Evolutionary conservation across 805 yeast species (phyloP).

Genomic region (Suhomyces sp.): DNA sequence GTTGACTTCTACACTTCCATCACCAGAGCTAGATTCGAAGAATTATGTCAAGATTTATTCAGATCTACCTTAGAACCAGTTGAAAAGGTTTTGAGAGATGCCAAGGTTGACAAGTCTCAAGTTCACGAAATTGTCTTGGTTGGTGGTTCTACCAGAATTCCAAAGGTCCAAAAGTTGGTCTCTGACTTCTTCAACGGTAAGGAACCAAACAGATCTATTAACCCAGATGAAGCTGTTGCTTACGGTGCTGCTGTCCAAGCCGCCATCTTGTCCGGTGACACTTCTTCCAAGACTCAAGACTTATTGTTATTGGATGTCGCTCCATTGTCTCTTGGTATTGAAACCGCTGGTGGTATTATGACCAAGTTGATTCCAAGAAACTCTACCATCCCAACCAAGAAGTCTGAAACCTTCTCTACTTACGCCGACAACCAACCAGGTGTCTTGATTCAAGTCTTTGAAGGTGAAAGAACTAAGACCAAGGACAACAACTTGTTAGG

Average conservation of each 20-base stretch:
- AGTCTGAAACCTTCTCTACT: conserved; percentile 94
- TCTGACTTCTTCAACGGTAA: conserved; percentile 97
- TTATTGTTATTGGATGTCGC: conserved; percentile 93
- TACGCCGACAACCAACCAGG: conserved; percentile 98
- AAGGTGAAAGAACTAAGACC: conserved; percentile 97
- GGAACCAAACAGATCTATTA: conserved; percentile 94
- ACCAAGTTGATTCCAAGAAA: conserved; percentile 97
- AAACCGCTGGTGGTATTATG: conserved; percentile 99
- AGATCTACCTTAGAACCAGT: conserved; percentile 94
- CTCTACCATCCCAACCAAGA: conserved; percentile 96
- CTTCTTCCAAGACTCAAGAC: conserved; percentile 95
- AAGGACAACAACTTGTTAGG: conserved; percentile 95
- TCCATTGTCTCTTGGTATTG: conserved; percentile 96
- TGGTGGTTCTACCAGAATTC: conserved; percentile 98
- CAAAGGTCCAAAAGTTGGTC: conserved; percentile 92
- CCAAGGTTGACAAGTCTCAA: conserved; percentile 85
- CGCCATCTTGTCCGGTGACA: conserved; percentile 93
- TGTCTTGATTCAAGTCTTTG: conserved; percentile 94
- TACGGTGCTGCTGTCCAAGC: conserved; percentile 99
- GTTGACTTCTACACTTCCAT: conserved; percentile 93
- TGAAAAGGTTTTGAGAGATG: conserved; percentile 88
- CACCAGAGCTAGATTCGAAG: conserved; percentile 98
- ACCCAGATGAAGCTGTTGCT: conserved; percentile 99
- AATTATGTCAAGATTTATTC: conserved; percentile 89
- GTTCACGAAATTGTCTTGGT: conserved; percentile 92